A percentile compares a stretch with the other conserved stretches of the same genome.
Evolutionary conservation across 306 rosid species (phyloP).

Genomic region (Acmispon strigosus): DNA sequence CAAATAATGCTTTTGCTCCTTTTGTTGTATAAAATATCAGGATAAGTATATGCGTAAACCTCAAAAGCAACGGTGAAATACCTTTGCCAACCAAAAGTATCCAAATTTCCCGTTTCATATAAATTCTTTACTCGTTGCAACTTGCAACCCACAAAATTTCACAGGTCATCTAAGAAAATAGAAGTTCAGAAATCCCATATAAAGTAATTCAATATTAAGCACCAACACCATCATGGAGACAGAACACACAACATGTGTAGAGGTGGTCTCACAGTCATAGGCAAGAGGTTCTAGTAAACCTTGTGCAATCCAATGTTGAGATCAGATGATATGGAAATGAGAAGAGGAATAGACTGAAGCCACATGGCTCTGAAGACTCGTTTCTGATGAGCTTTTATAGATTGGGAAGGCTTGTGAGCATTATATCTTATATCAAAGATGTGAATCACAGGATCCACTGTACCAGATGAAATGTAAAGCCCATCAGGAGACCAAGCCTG

Average conservation of each 20-base stretch:
- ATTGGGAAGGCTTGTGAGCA: slow-evolving; percentile 68
- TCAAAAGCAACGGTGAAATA: not conserved
- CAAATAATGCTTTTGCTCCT: no score
- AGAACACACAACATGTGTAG: not conserved
- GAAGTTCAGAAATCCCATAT: not conserved
- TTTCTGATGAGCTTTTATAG: slow-evolving; percentile 82
- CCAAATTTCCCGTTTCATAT: not conserved
- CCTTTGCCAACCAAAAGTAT: slow-evolving; percentile 2
- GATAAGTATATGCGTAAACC: not conserved
- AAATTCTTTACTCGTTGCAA: not conserved
- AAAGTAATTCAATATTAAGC: not conserved
- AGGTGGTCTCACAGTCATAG: not conserved
- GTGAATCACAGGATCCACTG: slow-evolving; percentile 89
- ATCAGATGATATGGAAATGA: slow-evolving; percentile 92
- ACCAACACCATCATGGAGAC: not conserved
- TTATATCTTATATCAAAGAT: slow-evolving; percentile 81
- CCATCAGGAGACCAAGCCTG: slow-evolving; percentile 99
- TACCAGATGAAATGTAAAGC: slow-evolving; percentile 72
- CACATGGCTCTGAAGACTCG: slow-evolving; percentile 92
- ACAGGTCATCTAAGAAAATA: not conserved
- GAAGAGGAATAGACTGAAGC: slow-evolving; percentile 76
- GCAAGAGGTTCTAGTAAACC: slow-evolving; percentile 25
- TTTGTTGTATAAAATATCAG: no score
- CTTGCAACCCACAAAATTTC: slow-evolving; percentile 11
- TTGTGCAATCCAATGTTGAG: slow-evolving; percentile 82